These are phyloP conservation scores for Xylaria acuta DNA, from an alignment of 495 filamentous ascomycete genomes.

Conservation along the genomic window DNA sequence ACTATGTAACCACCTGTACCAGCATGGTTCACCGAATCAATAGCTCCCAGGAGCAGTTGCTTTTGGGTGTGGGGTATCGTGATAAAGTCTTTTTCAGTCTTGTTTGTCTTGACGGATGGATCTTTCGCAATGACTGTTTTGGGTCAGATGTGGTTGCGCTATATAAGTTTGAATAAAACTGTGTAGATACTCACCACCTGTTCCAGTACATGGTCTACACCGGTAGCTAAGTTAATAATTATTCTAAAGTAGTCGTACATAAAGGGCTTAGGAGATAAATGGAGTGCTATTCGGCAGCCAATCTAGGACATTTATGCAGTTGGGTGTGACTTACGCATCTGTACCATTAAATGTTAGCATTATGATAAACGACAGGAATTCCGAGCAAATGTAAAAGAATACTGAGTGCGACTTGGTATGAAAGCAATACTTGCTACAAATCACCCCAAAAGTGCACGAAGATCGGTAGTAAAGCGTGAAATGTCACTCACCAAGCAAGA, in stretches of 20 bases:
- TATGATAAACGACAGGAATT: background rate
- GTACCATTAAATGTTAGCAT: slow-evolving; percentile 14
- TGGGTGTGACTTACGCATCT: slow-evolving; percentile 24
- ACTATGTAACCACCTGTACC: slow-evolving; percentile 90
- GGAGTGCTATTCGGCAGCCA: background rate
- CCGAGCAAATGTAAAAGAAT: background rate
- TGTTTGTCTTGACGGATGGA: slow-evolving; percentile 94
- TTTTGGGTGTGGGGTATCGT: slow-evolving; percentile 91
- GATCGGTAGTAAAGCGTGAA: background rate
- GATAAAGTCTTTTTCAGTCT: slow-evolving; percentile 92
- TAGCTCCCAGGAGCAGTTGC: slow-evolving; percentile 88
- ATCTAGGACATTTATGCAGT: background rate
- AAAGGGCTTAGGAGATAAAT: background rate
- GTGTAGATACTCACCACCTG: slow-evolving; percentile 57
- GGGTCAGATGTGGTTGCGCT: slow-evolving; percentile 58
- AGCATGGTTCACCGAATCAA: slow-evolving; percentile 88
- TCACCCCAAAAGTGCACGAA: background rate
- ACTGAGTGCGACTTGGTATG: background rate
- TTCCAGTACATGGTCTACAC: slow-evolving; percentile 51
- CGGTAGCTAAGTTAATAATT: slow-evolving; percentile 17
- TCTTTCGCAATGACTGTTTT: slow-evolving; percentile 87
- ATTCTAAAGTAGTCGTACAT: background rate
- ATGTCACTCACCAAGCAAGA: slow-evolving; percentile 35
- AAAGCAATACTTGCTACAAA: background rate
- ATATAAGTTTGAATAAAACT: slow-evolving; percentile 76